These are phyloP conservation scores for Boletus eberwhitei DNA, from an alignment of 768 basidiomycete species.

Conservation along the genomic window DNA sequence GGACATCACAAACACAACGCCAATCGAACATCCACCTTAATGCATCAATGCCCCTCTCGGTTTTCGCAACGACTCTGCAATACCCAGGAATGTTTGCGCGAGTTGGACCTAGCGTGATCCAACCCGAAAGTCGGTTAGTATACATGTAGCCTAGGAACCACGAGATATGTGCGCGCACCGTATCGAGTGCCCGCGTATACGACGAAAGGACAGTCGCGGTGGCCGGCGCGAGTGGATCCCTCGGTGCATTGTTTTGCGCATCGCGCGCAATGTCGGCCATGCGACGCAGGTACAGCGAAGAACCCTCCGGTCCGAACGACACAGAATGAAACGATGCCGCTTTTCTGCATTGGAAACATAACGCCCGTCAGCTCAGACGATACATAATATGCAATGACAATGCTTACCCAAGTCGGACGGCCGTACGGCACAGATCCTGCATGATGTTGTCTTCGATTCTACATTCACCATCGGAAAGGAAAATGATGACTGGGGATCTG, in stretches of 20 bases:
- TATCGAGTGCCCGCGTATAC: slow-evolving; percentile 49
- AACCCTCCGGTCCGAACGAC: slow-evolving; percentile 43
- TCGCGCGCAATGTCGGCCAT: slow-evolving; percentile 53
- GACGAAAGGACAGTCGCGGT: slow-evolving; percentile 39
- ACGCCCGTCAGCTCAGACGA: background rate
- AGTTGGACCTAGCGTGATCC: slow-evolving; percentile 44
- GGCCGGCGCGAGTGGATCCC: slow-evolving; percentile 35
- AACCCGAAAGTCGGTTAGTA: background rate
- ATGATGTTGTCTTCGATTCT: slow-evolving; percentile 35
- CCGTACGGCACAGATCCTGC: slow-evolving; percentile 40
- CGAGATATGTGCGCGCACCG: slow-evolving; percentile 29
- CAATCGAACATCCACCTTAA: slow-evolving; percentile 4
- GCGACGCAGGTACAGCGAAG: slow-evolving; percentile 32
- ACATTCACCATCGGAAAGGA: slow-evolving; percentile 50
- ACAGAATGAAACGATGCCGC: slow-evolving; percentile 57
- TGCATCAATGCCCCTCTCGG: slow-evolving; percentile 49
- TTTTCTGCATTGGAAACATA: slow-evolving; percentile 37
- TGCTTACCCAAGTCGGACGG: slow-evolving; percentile 43
- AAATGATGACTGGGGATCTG: slow-evolving; percentile 34
- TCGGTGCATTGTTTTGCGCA: slow-evolving; percentile 43
- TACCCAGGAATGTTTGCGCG: slow-evolving; percentile 54
- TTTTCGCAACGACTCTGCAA: slow-evolving; percentile 56
- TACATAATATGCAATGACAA: fast-evolving
- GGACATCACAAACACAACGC: background rate
- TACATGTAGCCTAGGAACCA: background rate